A percentile compares a stretch with the other conserved stretches of the same genome.
phyloP scores from a whole-genome alignment of 352 stramenopile species.

The Phytophthora parvispora region DNA sequence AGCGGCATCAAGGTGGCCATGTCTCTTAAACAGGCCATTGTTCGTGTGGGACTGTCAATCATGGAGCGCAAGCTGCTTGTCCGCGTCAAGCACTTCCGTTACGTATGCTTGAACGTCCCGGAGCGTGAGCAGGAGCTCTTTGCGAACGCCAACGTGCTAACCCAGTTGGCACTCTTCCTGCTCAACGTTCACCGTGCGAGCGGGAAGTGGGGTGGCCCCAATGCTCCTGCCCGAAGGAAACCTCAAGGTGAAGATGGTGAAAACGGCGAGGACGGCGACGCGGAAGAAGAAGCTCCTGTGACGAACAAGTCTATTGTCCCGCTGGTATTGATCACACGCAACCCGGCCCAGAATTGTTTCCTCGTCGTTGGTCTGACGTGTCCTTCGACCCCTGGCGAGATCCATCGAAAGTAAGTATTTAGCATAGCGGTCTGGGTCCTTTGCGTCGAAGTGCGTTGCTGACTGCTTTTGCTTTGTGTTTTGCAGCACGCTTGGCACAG shows the following conservation, averaged over 20 bases:
- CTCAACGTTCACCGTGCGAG: conserved; percentile 97
- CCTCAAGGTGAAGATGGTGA: conserved; percentile 41
- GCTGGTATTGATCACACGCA: conserved; percentile 82
- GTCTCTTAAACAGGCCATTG: conserved; percentile 95
- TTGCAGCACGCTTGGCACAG: conserved; percentile 90
- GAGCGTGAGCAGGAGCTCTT: conserved; percentile 93
- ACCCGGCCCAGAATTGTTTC: conserved; percentile 94
- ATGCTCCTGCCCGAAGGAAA: conserved; percentile 22
- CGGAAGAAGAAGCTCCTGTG: conserved; percentile 41
- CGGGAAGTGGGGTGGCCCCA: conserved; percentile 91
- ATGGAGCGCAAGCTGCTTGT: conserved; percentile 97
- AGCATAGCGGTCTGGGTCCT: no score
- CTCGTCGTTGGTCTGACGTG: conserved; percentile 97
- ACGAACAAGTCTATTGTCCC: conserved; percentile 74
- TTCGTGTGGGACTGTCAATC: conserved; percentile 95
- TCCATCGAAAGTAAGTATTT: conserved; percentile 86
- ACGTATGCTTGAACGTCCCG: conserved; percentile 94
- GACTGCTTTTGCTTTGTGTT: conserved; percentile 16
- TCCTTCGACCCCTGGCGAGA: conserved; percentile 88
- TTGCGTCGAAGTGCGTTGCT: not conserved
- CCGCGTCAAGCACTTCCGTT: conserved; percentile 97
- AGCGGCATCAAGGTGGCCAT: conserved; percentile 96
- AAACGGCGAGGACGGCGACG: conserved; percentile 34
- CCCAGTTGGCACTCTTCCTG: conserved; percentile 95
- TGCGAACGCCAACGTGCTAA: conserved; percentile 95